These are phyloP conservation scores for Paxillus ammoniavirescens DNA, from an alignment of 768 basidiomycete genomes.

Conservation along the genomic window DNA sequence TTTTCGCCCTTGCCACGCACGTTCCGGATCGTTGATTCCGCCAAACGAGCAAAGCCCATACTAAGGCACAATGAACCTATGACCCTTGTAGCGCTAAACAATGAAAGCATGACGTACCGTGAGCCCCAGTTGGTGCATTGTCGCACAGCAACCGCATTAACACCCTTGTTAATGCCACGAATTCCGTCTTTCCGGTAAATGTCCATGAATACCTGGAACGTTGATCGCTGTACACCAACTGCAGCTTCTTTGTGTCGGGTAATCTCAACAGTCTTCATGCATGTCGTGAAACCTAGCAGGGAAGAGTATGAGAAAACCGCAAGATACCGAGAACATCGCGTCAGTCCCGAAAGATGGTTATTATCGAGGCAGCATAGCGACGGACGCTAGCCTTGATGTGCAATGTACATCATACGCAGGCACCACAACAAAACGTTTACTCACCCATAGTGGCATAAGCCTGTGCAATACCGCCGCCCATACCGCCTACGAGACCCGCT, in stretches of 20 bases:
- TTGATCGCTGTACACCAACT: slow-evolving; percentile 82
- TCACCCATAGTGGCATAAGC: slow-evolving; percentile 99
- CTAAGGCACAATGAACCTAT: slow-evolving; percentile 38
- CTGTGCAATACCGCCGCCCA: slow-evolving; percentile 96
- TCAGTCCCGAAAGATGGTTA: slow-evolving; percentile 15
- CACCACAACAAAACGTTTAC: slow-evolving; percentile 28
- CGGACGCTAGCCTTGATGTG: slow-evolving; percentile 17
- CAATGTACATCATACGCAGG: slow-evolving; percentile 14
- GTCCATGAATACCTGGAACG: slow-evolving; percentile 92
- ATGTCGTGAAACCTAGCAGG: slow-evolving; percentile 87
- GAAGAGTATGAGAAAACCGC: slow-evolving; percentile 8
- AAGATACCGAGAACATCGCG: not conserved
- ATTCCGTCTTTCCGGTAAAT: slow-evolving; percentile 94
- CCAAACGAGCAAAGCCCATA: slow-evolving; percentile 95
- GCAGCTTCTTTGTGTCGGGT: slow-evolving; percentile 92
- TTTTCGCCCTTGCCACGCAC: slow-evolving; percentile 75
- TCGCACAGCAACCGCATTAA: slow-evolving; percentile 90
- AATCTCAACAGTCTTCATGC: slow-evolving; percentile 99
- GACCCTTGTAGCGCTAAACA: not conserved
- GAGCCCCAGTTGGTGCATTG: slow-evolving; percentile 95
- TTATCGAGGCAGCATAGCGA: slow-evolving; percentile 13
- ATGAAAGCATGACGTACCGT: slow-evolving; percentile 48
- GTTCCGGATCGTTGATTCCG: slow-evolving; percentile 77
- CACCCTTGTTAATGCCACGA: slow-evolving; percentile 97
- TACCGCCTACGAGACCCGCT: slow-evolving; percentile 92